These are phyloP conservation scores for Rhododendron vialii DNA, from an alignment of 148 eudicot species.

Conservation along the genomic window DNA sequence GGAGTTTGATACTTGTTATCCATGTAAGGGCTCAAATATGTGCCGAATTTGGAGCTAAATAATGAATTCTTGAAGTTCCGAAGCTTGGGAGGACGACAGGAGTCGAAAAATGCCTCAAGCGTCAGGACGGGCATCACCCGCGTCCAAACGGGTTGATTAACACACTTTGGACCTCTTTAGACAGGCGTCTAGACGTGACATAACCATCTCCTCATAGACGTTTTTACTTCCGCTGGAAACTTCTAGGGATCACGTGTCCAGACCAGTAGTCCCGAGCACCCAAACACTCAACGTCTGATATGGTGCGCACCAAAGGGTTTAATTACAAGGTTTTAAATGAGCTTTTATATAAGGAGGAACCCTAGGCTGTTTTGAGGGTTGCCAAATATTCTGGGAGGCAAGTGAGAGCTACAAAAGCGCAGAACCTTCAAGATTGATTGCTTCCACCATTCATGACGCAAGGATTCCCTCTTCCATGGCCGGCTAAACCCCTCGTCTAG, in stretches of 20 bases:
- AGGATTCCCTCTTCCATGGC: background rate
- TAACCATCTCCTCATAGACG: background rate
- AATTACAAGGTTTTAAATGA: no score
- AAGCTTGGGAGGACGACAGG: background rate
- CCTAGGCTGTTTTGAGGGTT: background rate
- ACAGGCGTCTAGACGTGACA: background rate
- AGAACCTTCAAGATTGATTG: background rate
- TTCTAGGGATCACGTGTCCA: background rate
- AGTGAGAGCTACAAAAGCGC: background rate
- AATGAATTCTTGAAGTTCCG: background rate
- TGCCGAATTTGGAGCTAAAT: background rate
- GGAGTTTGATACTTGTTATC: background rate
- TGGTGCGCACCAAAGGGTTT: no score
- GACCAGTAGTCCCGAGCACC: no score
- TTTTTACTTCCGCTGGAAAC: background rate
- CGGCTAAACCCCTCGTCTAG: background rate
- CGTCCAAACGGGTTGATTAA: background rate
- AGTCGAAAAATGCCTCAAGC: background rate
- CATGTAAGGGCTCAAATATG: background rate
- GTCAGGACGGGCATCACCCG: background rate
- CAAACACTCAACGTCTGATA: no score
- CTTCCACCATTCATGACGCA: background rate
- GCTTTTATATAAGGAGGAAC: background rate
- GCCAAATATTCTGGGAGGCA: background rate
- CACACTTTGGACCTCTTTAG: background rate